Base-by-base conservation (phyloP, 73 alveolate species). In the Uronychia setigera region DNA sequence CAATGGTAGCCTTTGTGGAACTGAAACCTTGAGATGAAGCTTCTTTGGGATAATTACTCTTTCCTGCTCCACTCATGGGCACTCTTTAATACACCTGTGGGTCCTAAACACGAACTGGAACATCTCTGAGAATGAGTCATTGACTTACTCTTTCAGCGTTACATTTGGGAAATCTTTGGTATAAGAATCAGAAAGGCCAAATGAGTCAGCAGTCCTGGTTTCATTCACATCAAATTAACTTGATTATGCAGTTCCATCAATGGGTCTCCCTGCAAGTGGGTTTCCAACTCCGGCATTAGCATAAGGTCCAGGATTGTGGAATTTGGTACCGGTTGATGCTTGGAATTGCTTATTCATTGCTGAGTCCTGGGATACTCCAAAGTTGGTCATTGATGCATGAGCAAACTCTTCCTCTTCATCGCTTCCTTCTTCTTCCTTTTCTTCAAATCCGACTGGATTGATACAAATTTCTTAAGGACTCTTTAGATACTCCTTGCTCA, bases 401-500 rank as follows among this genome's bases (percentile, higher is more conserved):
- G 67, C 67, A 19, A 46, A 46, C 19, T 46, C 67, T 46, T 46
- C 67, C 67, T 46, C 67, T 11, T 46, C 67, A 19, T 46, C 67
- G 67, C 67, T 46, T 19, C 19, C 67, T 19, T 46, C n/a, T n/a
- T n/a, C 67, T 19, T 46, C 67, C 19, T 19, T 46, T 46, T 46
- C 67, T 19, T 19, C 67, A 19, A 46, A 46, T 19, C 67, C 67
- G 5, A 19, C 67, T 11, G 67, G 90, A 30, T 32, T 76, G 0
- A 83, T 31, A 27, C 26, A 25, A 32, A 85, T 85, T 26, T 77
- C 76, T 11, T 85, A 1, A 27, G 91, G 91, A 26, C 46, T 85
- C 58, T 85, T 30, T 1, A 85, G 76, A 32, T 85, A 85, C 29
- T 85, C 86, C 81, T 85, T 85, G 67, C 67, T 46, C 67, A 46